A percentile compares a stretch with the other conserved stretches of the same genome.
Evolutionary conservation across 257 asterid species (phyloP).

Genomic region (Gentiana straminea): DNA sequence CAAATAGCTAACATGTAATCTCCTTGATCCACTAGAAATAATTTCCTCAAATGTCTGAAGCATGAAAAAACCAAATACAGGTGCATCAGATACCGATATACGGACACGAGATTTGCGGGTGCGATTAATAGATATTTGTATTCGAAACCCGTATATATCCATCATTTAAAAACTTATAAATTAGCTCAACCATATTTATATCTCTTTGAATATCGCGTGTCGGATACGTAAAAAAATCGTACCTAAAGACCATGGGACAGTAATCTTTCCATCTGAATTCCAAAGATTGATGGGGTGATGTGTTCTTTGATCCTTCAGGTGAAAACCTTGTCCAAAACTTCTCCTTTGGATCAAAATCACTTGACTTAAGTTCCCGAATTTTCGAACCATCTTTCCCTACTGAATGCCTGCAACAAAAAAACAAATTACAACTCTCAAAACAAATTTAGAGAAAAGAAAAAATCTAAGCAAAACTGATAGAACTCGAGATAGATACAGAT

Average conservation of each 20-base stretch:
- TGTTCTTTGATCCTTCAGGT: constrained; percentile 64
- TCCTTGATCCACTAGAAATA: constrained; percentile 91
- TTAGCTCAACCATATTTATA: not conserved
- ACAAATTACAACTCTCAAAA: not conserved
- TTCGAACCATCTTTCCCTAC: constrained; percentile 71
- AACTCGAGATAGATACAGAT: not conserved
- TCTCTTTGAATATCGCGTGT: not conserved
- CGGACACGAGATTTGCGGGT: too few relatives aligned
- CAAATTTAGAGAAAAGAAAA: not conserved
- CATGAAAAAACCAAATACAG: constrained; percentile 11
- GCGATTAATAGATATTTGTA: not conserved
- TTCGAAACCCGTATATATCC: not conserved
- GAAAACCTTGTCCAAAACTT: constrained; percentile 93
- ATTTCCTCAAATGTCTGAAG: constrained; percentile 74
- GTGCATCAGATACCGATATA: not conserved
- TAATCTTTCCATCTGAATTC: constrained; percentile 95
- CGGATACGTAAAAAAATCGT: not conserved
- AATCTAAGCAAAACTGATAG: constrained; percentile 1
- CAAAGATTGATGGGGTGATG: constrained; percentile 70
- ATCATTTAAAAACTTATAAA: not conserved
- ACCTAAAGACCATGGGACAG: constrained; percentile 87
- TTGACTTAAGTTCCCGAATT: constrained; percentile 37
- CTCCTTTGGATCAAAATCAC: constrained; percentile 86
- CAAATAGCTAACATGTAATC: constrained; percentile 96
- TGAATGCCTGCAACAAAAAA: constrained; percentile 35